These are phyloP conservation scores for Coemansia sp. DNA, from an alignment of 192 early-diverging fungal species.

Conservation along the genomic window DNA sequence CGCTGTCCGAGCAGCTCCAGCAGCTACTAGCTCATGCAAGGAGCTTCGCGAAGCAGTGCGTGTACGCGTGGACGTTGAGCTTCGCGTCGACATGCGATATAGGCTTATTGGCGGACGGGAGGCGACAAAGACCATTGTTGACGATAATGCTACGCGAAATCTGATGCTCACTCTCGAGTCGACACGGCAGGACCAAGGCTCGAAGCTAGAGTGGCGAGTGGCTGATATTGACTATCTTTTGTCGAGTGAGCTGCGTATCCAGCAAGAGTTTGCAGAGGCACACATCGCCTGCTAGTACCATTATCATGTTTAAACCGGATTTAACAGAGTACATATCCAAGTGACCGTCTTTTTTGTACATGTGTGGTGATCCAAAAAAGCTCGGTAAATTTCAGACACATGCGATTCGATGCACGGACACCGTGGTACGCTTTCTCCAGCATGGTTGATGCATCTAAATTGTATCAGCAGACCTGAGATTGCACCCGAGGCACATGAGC, in stretches of 20 bases:
- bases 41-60: slow-evolving; percentile 14
- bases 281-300: slow-evolving; percentile 1
- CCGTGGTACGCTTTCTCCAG: background rate
- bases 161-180: slow-evolving; percentile 45
- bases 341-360: background rate
- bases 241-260: slow-evolving; percentile 39
- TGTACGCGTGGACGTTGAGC: slow-evolving; percentile 40
- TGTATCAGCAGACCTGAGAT: background rate
- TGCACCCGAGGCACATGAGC: background rate
- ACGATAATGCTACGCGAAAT: slow-evolving; percentile 45
- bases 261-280: slow-evolving; percentile 27
- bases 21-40: background rate
- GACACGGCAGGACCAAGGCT: slow-evolving; percentile 3
- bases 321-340: background rate
- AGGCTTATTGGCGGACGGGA: slow-evolving; percentile 23
- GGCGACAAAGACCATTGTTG: slow-evolving; percentile 31
- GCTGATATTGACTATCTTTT: slow-evolving; percentile 49
- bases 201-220: slow-evolving; percentile 32
- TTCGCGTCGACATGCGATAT: slow-evolving; percentile 38
- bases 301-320: background rate
- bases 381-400: background rate
- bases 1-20: slow-evolving; percentile 8
- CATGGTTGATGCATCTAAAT: background rate
- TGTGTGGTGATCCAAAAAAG: no score
- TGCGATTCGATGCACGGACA: background rate